Percentiles rank a stretch among this genome's conserved stretches.
phyloP scores from a whole-genome alignment of 805 yeast species.

The Blastobotrys attinorum region DNA sequence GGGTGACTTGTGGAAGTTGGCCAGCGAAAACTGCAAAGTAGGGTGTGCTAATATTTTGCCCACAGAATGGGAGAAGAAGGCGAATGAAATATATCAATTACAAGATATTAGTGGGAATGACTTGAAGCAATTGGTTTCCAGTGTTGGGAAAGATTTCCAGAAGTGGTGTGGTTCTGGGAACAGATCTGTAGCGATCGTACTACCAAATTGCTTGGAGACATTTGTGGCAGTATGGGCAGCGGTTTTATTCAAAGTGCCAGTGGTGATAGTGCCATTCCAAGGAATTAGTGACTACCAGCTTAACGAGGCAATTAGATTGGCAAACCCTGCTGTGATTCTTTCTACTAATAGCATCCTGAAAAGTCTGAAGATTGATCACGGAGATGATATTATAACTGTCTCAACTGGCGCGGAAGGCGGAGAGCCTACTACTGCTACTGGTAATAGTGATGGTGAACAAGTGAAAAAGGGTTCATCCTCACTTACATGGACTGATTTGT shows the following conservation, averaged over 20 bases:
- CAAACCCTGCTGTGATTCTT: conserved; percentile 5
- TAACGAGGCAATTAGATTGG: neutral
- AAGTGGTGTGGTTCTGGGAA: neutral
- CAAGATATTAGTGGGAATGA: conserved; percentile 4
- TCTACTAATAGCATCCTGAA: conserved; percentile 4
- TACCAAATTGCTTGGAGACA: conserved; percentile 9
- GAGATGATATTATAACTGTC: neutral
- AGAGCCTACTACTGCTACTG: too few relatives aligned
- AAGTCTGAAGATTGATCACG: neutral
- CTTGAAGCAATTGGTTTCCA: conserved; percentile 7
- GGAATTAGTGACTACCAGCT: conserved; percentile 3
- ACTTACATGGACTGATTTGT: neutral
- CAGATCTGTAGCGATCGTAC: conserved; percentile 6
- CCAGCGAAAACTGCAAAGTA: conserved; percentile 9
- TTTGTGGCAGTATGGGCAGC: conserved; percentile 8
- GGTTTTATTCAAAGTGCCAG: conserved; percentile 8
- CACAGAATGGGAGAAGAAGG: too few relatives aligned
- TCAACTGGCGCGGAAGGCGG: neutral
- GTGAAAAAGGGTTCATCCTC: too few relatives aligned
- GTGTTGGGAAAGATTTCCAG: conserved; percentile 4
- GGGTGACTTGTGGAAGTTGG: conserved; percentile 54
- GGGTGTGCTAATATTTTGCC: too few relatives aligned
- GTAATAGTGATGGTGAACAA: too few relatives aligned
- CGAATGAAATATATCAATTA: too few relatives aligned
- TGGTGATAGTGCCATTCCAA: conserved; percentile 6